Evolutionary conservation across 805 yeast species (phyloP).

Genomic region (Lipomyces sp.): DNA sequence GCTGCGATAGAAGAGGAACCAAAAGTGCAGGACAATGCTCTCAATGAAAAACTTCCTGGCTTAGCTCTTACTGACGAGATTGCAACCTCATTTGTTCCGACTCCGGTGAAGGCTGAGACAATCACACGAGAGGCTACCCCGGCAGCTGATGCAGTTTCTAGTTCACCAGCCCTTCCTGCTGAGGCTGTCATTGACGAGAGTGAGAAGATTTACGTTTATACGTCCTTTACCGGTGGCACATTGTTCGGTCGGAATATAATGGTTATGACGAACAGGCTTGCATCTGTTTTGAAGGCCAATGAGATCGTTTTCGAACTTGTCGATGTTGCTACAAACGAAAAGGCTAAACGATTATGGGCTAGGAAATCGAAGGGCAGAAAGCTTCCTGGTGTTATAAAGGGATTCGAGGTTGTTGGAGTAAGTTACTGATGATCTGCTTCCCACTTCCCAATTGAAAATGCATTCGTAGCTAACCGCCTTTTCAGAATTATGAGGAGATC

Average conservation of each 20-base stretch:
- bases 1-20: no score
- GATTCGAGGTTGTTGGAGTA: conserved; percentile 74
- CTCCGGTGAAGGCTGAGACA: no score
- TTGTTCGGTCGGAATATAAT: conserved; percentile 56
- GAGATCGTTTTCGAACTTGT: conserved; percentile 61
- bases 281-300: conserved; percentile 72
- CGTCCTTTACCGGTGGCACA: conserved; percentile 84
- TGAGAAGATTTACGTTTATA: conserved; percentile 57
- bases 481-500: conserved; percentile 64
- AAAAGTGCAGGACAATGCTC: no score
- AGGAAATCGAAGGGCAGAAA: conserved; percentile 67
- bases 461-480: background rate
- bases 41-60: no score
- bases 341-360: conserved; percentile 81
- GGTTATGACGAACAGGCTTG: conserved; percentile 70
- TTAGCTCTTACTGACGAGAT: no score
- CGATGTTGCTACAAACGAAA: conserved; percentile 84
- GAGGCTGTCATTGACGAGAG: conserved; percentile 1
- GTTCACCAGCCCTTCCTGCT: background rate
- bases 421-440: conserved; percentile 3
- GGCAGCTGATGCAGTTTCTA: no score
- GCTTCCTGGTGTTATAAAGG: conserved; percentile 83
- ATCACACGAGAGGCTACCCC: no score
- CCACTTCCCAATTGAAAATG: background rate
- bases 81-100: no score